Evolutionary conservation across 163 green algal species (phyloP).

Genomic region (Scenedesmus sp.): DNA sequence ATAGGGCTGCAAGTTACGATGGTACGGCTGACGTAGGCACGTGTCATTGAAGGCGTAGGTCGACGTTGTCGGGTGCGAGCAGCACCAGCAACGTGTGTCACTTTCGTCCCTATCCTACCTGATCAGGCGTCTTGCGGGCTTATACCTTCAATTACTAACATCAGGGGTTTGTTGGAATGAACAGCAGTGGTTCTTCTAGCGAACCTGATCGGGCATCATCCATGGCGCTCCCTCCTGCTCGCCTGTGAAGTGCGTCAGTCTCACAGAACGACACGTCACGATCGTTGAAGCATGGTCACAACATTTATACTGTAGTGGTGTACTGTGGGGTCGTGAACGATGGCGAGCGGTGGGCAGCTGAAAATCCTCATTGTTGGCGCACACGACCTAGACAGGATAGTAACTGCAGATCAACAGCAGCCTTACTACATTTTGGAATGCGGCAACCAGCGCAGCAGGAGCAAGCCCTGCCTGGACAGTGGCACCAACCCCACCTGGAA

Average conservation of each 20-base stretch:
- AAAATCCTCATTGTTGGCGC: constrained; percentile 52
- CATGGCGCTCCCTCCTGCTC: neutral
- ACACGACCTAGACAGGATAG: constrained; percentile 34
- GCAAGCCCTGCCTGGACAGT: constrained; percentile 23
- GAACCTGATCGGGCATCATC: neutral
- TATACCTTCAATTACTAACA: neutral
- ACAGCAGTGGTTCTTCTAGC: neutral
- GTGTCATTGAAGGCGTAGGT: neutral
- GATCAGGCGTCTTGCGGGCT: neutral
- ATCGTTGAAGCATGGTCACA: neutral
- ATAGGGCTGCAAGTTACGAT: neutral
- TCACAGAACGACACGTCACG: neutral
- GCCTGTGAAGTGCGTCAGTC: neutral
- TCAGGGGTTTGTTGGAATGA: neutral
- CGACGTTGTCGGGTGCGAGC: neutral
- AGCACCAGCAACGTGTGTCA: constrained; percentile 3
- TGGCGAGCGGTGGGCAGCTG: constrained; percentile 17
- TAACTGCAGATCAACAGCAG: constrained; percentile 28
- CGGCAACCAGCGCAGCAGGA: constrained; percentile 46
- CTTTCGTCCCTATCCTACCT: neutral
- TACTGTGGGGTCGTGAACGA: neutral
- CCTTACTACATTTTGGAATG: constrained; percentile 47
- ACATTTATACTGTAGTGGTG: neutral
- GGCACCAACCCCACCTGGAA: constrained; percentile 42
- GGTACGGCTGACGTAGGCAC: neutral